Evolutionary conservation across 176 grass and related monocot genomes (phyloP), one percentile per base, ranked within the genome.

Genomic region (Otatea glauca): DNA sequence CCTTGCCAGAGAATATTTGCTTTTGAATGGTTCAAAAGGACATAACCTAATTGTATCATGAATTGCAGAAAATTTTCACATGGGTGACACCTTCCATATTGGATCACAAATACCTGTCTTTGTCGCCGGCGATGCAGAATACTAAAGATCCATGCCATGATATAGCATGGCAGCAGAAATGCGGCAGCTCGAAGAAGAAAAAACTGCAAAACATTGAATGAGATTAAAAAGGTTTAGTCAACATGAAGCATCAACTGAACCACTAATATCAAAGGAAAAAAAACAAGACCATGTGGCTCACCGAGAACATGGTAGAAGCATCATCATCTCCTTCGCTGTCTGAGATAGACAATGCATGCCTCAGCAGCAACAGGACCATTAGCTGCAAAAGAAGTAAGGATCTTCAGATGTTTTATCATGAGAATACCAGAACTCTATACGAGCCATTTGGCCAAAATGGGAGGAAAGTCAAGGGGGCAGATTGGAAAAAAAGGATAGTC

Each of bases 91-190:
- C 27, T 43, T 50, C 9, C 20, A 43, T 6, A 42, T 11, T 41
- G 21, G 55, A 82, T 50, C 5, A 70, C 21, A 84, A 79, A 7
- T 89, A 97, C 94, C 92, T 97, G 80, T 87, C 90, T 89, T 83
- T 97, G 94, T 48, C 90, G 89, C 54, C 94, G 85, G 41, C 84
- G 92, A 84, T 97, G 94, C 83, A 97, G 54, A 68, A 94, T 85
- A 71, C 92, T 94, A 62, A 97, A 89, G 35, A 91, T 91, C 94
- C 94, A 97, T 37, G 92, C 94, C 94, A 97, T 91, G 47, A 97
- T 88, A 72, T 94, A 97, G 86, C 92, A 97, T 0, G 94, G 94
- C 23, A 97, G 89, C 5, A 97, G 86, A 82, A 97, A 97, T 70
- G 90, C 94, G 84, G 92, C 94, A 78, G 94, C 94, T 74, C 94